Evolutionary conservation across 768 basidiomycete species (phyloP).

Genomic region (Boletus edulis): DNA sequence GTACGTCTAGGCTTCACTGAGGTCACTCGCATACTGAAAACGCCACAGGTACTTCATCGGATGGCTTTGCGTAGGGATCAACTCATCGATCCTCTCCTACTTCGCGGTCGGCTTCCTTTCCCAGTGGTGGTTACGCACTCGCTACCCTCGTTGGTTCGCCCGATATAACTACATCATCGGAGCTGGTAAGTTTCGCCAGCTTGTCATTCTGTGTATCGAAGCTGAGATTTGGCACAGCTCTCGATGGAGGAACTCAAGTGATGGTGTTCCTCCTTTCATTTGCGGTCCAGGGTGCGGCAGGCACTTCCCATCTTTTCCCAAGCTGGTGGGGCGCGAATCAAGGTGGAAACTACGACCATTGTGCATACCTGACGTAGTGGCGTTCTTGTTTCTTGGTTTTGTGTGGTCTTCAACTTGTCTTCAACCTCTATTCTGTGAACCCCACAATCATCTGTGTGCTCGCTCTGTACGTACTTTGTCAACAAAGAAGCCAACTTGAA

Average conservation of each 20-base stretch:
- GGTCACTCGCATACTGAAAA: constrained; percentile 3
- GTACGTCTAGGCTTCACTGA: constrained; percentile 7
- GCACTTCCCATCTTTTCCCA: constrained; percentile 48
- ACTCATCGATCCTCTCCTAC: constrained; percentile 45
- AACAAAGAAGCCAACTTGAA: no score
- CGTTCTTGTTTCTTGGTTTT: background rate
- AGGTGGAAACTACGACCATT: constrained; percentile 37
- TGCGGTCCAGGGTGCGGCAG: constrained; percentile 51
- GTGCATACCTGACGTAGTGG: constrained; percentile 19
- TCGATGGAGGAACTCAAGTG: constrained; percentile 44
- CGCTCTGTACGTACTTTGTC: no score
- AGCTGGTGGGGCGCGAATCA: constrained; percentile 61
- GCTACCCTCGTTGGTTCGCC: constrained; percentile 65
- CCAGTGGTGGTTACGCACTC: constrained; percentile 56
- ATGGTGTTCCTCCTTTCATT: constrained; percentile 55
- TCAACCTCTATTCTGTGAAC: background rate
- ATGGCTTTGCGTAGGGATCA: constrained; percentile 52
- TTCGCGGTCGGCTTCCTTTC: constrained; percentile 55
- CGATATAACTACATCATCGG: constrained; percentile 66
- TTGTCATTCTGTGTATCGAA: background rate
- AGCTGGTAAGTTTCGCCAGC: constrained; percentile 39
- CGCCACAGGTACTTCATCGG: constrained; percentile 36
- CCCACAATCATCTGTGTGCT: background rate
- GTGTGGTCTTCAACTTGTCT: background rate
- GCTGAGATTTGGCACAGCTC: constrained; percentile 18